Evolutionary conservation across 108 stramenopile species (phyloP).

Genomic region (Chaetoceros tenuissimus): DNA sequence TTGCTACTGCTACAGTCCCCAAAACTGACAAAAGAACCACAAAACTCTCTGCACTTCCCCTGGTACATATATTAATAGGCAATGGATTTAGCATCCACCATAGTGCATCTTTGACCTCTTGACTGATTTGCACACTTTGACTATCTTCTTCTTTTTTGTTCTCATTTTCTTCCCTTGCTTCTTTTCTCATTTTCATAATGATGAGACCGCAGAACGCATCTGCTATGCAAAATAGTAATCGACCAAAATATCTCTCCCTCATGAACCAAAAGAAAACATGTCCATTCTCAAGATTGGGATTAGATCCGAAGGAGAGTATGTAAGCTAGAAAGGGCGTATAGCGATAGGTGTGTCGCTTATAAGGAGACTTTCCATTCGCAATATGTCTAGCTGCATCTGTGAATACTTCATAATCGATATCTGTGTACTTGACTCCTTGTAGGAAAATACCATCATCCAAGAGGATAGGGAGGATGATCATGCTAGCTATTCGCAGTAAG

Average conservation of each 20-base stretch:
- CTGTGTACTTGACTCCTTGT: conserved; percentile 76
- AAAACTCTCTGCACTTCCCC: conserved; percentile 83
- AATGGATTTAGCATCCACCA: conserved; percentile 88
- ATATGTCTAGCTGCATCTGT: conserved; percentile 69
- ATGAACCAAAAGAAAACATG: conserved; percentile 13
- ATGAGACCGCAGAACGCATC: conserved; percentile 78
- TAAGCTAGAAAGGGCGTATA: conserved; percentile 95
- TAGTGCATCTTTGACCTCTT: conserved; percentile 45
- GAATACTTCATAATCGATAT: conserved; percentile 85
- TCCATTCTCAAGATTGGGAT: neutral
- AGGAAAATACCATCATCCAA: conserved; percentile 57
- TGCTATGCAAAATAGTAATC: conserved; percentile 71
- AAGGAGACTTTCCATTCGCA: conserved; percentile 63
- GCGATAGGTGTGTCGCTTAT: conserved; percentile 94
- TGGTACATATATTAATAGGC: conserved; percentile 89
- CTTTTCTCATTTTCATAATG: conserved; percentile 30
- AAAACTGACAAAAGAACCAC: conserved; percentile 81
- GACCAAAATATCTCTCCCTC: conserved; percentile 41
- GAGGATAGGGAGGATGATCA: conserved; percentile 46
- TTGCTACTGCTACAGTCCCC: conserved; percentile 40
- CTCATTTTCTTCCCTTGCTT: conserved; percentile 7
- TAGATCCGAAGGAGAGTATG: conserved; percentile 28
- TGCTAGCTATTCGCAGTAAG: conserved; percentile 42
- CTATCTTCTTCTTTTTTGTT: conserved; percentile 5
- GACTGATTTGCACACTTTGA: neutral